Percentiles rank a stretch among this genome's conserved stretches.
Conservation (phyloP, 139 green algal species). For the Mesotaenium endlicherianum region DNA sequence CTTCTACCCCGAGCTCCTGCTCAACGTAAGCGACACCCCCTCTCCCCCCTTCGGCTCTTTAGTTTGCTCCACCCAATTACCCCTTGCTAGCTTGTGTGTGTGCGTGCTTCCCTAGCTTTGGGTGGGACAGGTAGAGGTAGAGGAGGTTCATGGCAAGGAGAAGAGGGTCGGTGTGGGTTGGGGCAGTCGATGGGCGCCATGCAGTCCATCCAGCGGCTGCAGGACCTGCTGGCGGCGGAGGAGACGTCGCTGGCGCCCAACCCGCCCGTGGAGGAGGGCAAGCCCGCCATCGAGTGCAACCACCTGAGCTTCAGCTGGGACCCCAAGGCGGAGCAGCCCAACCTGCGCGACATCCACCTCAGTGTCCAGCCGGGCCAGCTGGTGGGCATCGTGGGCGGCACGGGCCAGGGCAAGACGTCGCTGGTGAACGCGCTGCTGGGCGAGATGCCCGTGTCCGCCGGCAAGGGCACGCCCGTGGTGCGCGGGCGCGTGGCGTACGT, state of each 20-base stretch:
- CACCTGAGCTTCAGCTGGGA: slow-evolving; percentile 39
- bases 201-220: no score
- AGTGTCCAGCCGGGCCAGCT: slow-evolving; percentile 62
- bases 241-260: slow-evolving; percentile 1
- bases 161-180: neutral
- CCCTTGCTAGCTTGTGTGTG: no score
- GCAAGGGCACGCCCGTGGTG: neutral
- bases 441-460: slow-evolving; percentile 37
- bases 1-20: slow-evolving; percentile 78
- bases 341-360: slow-evolving; percentile 66
- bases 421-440: slow-evolving; percentile 42
- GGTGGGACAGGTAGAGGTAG: no score
- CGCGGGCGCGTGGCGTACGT: slow-evolving; percentile 45
- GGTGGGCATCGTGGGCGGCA: slow-evolving; percentile 73
- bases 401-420: slow-evolving; percentile 48
- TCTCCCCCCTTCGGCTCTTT: neutral
- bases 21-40: neutral
- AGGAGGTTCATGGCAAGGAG: no score
- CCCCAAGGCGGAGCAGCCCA: slow-evolving; percentile 5
- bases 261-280: neutral
- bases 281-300: slow-evolving; percentile 36
- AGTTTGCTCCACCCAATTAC: no score
- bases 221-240: slow-evolving; percentile 47
- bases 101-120: no score
- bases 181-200: slow-evolving; percentile 15